Conservation (phyloP, 2,329 filamentous ascomycete species). For the Penicillium sp. region DNA sequence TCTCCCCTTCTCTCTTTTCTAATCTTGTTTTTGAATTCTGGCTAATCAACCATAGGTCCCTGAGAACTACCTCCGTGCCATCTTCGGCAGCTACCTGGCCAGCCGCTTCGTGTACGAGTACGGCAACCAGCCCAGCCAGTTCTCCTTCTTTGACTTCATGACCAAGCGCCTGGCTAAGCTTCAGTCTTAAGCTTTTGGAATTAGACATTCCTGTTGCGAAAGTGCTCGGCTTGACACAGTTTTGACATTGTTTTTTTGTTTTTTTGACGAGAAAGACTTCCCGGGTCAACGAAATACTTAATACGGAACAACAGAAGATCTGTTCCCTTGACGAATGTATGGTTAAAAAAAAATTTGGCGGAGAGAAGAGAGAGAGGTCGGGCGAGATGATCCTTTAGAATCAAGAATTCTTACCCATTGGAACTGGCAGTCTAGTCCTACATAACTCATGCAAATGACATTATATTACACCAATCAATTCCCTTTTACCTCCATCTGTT, state of each 20-base stretch:
- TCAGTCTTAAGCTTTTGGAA: constrained; percentile 22
- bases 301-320: constrained; percentile 7
- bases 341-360: constrained; percentile 3
- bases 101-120: constrained; percentile 96
- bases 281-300: constrained; percentile 6
- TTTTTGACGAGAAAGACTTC: constrained; percentile 4
- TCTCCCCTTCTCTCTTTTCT: constrained; percentile 13
- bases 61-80: constrained; percentile 85
- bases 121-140: constrained; percentile 87
- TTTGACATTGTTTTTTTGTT: constrained; percentile 1
- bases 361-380: background rate
- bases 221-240: background rate
- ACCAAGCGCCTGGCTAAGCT: constrained; percentile 35
- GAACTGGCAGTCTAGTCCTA: background rate
- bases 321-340: constrained; percentile 14
- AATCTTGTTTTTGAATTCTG: background rate
- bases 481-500: background rate
- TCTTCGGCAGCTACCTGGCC: constrained; percentile 93
- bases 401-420: background rate
- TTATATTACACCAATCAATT: background rate
- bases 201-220: constrained; percentile 3
- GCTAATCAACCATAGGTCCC: constrained; percentile 60
- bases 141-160: constrained; percentile 93
- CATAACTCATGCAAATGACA: background rate
- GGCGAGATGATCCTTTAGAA: constrained; percentile 2